Evolutionary conservation across 192 early-diverging fungal genomes (phyloP).

Genomic region (Lobulomyces angularis): DNA sequence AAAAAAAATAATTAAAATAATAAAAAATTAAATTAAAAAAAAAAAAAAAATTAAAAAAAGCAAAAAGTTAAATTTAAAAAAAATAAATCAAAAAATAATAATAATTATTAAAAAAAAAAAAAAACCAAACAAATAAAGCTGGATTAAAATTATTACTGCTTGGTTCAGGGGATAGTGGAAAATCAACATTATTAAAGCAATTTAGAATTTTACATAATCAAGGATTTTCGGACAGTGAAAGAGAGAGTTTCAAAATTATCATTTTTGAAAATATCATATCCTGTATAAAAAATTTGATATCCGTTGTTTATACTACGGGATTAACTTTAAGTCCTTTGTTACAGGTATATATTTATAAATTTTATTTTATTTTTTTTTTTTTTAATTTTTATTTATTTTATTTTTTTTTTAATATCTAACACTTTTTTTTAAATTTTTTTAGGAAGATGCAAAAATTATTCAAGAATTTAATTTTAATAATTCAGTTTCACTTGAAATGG

Average conservation of each 20-base stretch:
- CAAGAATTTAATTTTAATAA: not conserved
- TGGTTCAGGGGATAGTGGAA: slow-evolving; percentile 33
- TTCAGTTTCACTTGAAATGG: too few species aligned
- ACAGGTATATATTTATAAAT: slow-evolving; percentile 2
- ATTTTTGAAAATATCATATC: slow-evolving; percentile 23
- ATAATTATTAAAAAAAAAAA: too few species aligned
- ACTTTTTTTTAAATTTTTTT: not conserved
- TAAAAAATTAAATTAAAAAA: too few species aligned
- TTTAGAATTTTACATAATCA: slow-evolving; percentile 28
- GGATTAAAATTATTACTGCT: slow-evolving; percentile 27
- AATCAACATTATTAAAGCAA: slow-evolving; percentile 37
- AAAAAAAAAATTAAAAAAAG: too few species aligned
- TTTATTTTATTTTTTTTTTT: not conserved
- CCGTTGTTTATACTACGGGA: slow-evolving; percentile 8
- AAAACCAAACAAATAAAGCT: too few species aligned
- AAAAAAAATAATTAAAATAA: too few species aligned
- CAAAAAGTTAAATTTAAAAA: too few species aligned
- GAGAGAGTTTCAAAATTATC: not conserved
- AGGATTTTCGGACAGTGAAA: slow-evolving; percentile 23
- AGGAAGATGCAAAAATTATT: not conserved
- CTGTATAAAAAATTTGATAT: slow-evolving; percentile 13
- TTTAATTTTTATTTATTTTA: slow-evolving; percentile 3
- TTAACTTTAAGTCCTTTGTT: too few species aligned
- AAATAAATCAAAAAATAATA: too few species aligned
- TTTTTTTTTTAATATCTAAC: not conserved